A percentile compares a stretch with the other conserved stretches of the same genome.
These are phyloP conservation scores for Nelumbo lutea DNA, from an alignment of 164 flowering plant genomes.

Conservation along the genomic window DNA sequence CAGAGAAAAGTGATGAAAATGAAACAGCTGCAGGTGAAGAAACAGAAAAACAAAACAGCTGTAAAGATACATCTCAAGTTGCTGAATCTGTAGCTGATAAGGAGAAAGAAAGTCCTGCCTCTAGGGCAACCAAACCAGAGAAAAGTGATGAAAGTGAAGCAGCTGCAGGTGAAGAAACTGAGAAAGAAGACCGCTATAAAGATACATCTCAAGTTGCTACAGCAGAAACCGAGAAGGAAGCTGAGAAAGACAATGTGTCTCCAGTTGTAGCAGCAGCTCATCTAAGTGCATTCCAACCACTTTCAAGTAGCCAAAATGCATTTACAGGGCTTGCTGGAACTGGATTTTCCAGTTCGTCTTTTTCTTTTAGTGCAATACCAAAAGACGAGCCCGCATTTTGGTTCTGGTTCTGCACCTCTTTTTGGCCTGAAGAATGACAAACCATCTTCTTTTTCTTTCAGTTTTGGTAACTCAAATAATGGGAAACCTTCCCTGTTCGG, in stretches of 20 bases:
- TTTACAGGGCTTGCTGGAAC: constrained; percentile 86
- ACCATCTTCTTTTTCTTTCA: constrained; percentile 28
- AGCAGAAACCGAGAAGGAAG: constrained; percentile 7
- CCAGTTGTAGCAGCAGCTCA: constrained; percentile 30
- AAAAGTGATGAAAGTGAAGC: constrained; percentile 11
- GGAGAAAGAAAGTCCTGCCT: constrained; percentile 1
- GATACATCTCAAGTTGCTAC: no score
- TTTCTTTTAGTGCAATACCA: constrained; percentile 63
- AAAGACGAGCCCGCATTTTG: constrained; percentile 44
- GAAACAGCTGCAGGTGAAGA: constrained; percentile 9
- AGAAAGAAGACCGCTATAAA: no score
- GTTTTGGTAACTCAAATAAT: constrained; percentile 51
- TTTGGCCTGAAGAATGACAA: constrained; percentile 43
- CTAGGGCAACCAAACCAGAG: constrained; percentile 6
- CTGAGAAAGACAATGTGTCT: constrained; percentile 24
- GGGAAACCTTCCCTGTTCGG: constrained; percentile 62
- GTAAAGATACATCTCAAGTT: no score
- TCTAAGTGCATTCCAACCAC: constrained; percentile 72
- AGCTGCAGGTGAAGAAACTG: neutral
- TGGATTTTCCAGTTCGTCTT: constrained; percentile 71
- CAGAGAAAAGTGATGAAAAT: constrained; percentile 7
- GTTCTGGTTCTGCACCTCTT: constrained; percentile 29
- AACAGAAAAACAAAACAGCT: no score
- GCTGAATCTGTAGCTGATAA: neutral
- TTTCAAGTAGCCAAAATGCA: constrained; percentile 86